These are phyloP conservation scores for Rhododendron mucronatum DNA, from an alignment of 148 eudicot genomes.

Conservation along the genomic window DNA sequence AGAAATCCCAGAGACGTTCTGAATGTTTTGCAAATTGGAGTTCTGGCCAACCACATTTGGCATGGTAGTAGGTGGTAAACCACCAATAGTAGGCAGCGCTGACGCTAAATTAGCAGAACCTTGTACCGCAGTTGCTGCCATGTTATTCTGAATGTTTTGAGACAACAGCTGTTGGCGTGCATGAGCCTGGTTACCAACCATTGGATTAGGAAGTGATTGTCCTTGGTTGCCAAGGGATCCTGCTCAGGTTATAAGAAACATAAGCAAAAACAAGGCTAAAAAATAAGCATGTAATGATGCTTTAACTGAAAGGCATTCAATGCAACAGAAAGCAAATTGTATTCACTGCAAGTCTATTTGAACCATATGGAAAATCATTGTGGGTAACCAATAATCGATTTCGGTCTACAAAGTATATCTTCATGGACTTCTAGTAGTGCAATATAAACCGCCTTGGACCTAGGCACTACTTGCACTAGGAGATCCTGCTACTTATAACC, in stretches of 20 bases:
- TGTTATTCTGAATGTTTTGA: constrained; percentile 61
- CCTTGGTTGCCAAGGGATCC: constrained; percentile 63
- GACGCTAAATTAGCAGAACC: constrained; percentile 59
- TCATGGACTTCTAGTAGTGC: not conserved
- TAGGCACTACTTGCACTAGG: not conserved
- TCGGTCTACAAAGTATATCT: no score
- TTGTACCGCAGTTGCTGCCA: constrained; percentile 50
- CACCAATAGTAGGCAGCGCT: constrained; percentile 47
- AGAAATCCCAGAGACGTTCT: constrained; percentile 43
- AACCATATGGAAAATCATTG: not conserved
- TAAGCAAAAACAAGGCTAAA: not conserved
- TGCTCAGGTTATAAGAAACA: constrained; percentile 5
- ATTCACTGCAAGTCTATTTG: not conserved
- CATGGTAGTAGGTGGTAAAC: constrained; percentile 53
- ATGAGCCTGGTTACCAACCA: constrained; percentile 60
- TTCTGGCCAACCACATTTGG: constrained; percentile 58
- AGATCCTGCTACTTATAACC: not conserved
- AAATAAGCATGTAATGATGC: not conserved
- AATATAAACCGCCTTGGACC: not conserved
- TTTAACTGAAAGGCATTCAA: not conserved
- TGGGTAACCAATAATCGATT: not conserved
- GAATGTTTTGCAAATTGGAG: constrained; percentile 57
- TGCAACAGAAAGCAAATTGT: not conserved
- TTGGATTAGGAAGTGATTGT: constrained; percentile 57
- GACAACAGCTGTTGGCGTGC: constrained; percentile 55